These are phyloP conservation scores for Lentinus tigrinus DNA, from an alignment of 768 basidiomycete species.

Conservation along the genomic window DNA sequence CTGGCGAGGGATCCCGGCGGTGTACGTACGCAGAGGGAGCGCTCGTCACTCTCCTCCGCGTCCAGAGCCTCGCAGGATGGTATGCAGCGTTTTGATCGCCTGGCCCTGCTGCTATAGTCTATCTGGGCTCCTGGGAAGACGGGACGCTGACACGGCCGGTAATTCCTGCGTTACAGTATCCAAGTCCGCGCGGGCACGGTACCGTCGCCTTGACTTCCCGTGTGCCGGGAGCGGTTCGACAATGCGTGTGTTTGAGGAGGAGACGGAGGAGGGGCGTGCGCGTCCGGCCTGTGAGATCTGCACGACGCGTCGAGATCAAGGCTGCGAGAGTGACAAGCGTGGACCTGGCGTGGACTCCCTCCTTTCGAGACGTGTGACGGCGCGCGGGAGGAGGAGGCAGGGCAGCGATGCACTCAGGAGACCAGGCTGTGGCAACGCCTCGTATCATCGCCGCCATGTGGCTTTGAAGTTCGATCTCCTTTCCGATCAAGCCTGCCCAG, in stretches of 20 bases:
- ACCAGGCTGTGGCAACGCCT: too few species aligned
- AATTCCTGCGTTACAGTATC: neutral
- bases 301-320: too few species aligned
- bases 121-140: neutral
- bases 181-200: neutral
- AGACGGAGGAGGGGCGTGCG: neutral
- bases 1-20: constrained; percentile 10
- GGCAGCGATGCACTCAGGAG: too few species aligned
- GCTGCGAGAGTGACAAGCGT: too few species aligned
- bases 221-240: neutral
- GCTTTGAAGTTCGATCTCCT: neutral
- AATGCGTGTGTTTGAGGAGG: neutral
- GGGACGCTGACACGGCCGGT: neutral
- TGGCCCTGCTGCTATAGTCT: neutral
- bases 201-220: neutral
- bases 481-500: neutral
- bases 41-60: neutral
- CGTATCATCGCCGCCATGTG: neutral
- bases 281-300: neutral
- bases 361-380: too few species aligned
- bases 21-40: constrained; percentile 9
- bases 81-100: too few species aligned
- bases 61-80: too few species aligned
- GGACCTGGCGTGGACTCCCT: too few species aligned
- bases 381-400: too few species aligned